Conservation (phyloP, 345 rosid species). For the Gossypium raimondii region DNA sequence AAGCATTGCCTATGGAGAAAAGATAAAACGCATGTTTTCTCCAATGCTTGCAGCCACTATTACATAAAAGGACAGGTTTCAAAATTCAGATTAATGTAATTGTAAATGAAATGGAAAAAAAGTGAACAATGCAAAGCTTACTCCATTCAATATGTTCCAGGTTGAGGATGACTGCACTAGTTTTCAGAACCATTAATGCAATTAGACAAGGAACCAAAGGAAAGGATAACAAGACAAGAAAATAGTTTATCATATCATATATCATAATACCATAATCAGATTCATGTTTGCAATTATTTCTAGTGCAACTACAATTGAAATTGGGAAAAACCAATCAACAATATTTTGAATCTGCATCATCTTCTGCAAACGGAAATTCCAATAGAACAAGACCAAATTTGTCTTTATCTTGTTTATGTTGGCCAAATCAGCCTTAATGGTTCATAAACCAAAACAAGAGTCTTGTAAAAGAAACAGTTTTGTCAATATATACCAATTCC, state of each 20-base stretch:
- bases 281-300: background rate
- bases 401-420: background rate
- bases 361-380: background rate
- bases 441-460: slow-evolving; percentile 1
- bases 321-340: background rate
- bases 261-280: background rate
- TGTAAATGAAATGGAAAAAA: background rate
- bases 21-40: background rate
- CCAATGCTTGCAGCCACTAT: background rate
- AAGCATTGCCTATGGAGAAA: background rate
- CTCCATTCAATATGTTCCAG: background rate
- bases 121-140: background rate
- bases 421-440: slow-evolving; percentile 9
- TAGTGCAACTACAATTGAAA: slow-evolving; percentile 3
- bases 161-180: background rate
- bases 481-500: slow-evolving; percentile 8
- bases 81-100: background rate
- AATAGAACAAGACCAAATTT: background rate
- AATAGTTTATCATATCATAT: background rate
- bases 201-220: background rate
- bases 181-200: background rate
- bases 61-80: background rate
- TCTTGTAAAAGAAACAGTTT: slow-evolving; percentile 1
- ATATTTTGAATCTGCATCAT: background rate
- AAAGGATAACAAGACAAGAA: background rate